Conservation (phyloP, 208 protist species). For the Perkinsela sp. region DNA sequence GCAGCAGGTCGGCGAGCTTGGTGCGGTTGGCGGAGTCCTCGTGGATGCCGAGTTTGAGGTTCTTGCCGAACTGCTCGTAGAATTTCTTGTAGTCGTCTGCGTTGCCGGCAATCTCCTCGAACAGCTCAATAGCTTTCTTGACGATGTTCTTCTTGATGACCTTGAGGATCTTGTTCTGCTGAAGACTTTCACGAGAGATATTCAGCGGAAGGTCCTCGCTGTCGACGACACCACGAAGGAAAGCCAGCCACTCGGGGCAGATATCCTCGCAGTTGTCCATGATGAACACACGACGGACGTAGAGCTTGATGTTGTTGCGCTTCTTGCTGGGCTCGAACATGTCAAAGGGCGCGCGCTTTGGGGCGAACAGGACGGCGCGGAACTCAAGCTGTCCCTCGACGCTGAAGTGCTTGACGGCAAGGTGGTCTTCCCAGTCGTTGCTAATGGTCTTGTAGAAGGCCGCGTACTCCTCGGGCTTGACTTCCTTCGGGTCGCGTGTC, state of each 20-base stretch:
- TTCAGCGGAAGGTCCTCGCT: conserved; percentile 92
- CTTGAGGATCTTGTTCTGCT: conserved; percentile 93
- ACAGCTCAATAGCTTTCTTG: conserved; percentile 87
- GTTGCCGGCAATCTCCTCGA: conserved; percentile 81
- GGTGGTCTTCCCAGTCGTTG: conserved; percentile 89
- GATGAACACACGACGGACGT: conserved; percentile 87
- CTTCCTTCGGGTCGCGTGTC: conserved; percentile 61
- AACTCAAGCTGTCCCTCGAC: conserved; percentile 91
- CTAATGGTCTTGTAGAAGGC: conserved; percentile 84
- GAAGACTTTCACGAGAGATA: conserved; percentile 91
- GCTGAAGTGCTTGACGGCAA: conserved; percentile 86
- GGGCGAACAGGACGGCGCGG: conserved; percentile 77
- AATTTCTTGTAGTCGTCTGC: conserved; percentile 92
- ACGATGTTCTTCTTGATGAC: conserved; percentile 93
- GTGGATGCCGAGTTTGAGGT: conserved; percentile 93
- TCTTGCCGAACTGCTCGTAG: conserved; percentile 87
- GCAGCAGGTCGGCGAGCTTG: conserved; percentile 76
- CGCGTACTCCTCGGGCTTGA: conserved; percentile 84
- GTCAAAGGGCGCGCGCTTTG: conserved; percentile 83
- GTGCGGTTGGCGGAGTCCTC: conserved; percentile 77
- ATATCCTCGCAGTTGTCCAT: conserved; percentile 93
- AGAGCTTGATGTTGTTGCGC: conserved; percentile 91
- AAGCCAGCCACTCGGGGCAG: conserved; percentile 86
- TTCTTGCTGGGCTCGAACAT: conserved; percentile 91
- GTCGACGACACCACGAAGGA: conserved; percentile 88